Conservation (phyloP, 371 early-diverging fungal genomes). For the Mucor plumbeus region DNA sequence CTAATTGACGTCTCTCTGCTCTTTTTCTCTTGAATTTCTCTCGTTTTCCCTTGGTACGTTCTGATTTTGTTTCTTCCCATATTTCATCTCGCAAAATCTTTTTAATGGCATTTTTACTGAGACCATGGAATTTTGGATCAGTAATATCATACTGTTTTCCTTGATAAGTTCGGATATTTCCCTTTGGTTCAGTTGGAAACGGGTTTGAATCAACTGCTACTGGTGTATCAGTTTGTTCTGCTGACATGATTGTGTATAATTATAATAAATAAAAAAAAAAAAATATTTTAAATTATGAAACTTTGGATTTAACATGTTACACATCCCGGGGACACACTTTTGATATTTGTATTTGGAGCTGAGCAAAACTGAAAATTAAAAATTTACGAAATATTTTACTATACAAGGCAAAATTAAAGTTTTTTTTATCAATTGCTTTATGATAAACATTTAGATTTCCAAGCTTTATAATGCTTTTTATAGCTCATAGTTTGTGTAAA, state of each 20-base stretch:
- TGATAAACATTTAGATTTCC: no score
- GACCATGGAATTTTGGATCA: slow-evolving; percentile 50
- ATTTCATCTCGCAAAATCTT: slow-evolving; percentile 44
- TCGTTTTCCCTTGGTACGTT: slow-evolving; percentile 35
- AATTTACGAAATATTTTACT: no score
- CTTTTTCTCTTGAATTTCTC: slow-evolving; percentile 43
- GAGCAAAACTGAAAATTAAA: no score
- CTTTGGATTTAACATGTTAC: not conserved
- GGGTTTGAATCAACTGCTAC: not conserved
- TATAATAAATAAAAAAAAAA: slow-evolving; percentile 7
- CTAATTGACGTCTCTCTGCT: slow-evolving; percentile 34
- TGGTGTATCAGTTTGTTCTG: not conserved
- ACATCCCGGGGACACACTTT: not conserved
- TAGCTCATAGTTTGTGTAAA: no score
- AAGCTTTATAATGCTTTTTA: no score
- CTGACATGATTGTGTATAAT: slow-evolving; percentile 12
- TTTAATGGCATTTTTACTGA: slow-evolving; percentile 50
- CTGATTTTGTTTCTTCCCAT: slow-evolving; percentile 38
- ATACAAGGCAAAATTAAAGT: no score
- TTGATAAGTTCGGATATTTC: slow-evolving; percentile 31
- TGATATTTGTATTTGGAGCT: no score
- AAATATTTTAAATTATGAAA: slow-evolving; percentile 5
- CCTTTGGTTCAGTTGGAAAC: not conserved
- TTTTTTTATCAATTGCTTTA: no score
- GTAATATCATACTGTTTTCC: slow-evolving; percentile 47